phyloP scores from a whole-genome alignment of 768 basidiomycete genomes.

The Russula compacta region DNA sequence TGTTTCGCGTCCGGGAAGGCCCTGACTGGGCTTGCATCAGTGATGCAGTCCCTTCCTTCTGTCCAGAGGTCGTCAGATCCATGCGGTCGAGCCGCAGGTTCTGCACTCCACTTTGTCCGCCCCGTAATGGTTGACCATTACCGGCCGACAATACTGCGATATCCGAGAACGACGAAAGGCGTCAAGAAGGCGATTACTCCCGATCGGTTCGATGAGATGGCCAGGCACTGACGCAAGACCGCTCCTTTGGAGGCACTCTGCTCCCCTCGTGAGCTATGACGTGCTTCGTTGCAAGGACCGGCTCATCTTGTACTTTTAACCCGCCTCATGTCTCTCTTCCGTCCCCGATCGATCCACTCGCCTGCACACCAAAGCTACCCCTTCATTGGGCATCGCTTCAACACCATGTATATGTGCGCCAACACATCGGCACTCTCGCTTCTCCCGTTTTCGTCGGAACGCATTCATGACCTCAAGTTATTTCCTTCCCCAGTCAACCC shows the following conservation, averaged over 20 bases:
- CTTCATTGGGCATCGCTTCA: slow-evolving; percentile 76
- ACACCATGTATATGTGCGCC: slow-evolving; percentile 42
- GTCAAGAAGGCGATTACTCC: slow-evolving; percentile 44
- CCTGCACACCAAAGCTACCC: slow-evolving; percentile 55
- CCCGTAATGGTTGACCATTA: slow-evolving; percentile 10
- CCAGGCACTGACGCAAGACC: slow-evolving; percentile 69
- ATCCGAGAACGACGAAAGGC: slow-evolving; percentile 13
- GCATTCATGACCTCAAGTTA: slow-evolving; percentile 18
- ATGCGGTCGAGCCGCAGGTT: slow-evolving; percentile 18
- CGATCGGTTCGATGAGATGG: slow-evolving; percentile 45
- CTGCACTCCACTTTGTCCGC: slow-evolving; percentile 11
- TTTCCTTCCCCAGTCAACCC: slow-evolving; percentile 12
- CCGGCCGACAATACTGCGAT: slow-evolving; percentile 13
- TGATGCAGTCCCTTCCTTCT: slow-evolving; percentile 18
- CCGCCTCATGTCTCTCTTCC: slow-evolving; percentile 22
- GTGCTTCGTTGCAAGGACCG: slow-evolving; percentile 40
- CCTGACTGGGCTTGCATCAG: slow-evolving; percentile 19
- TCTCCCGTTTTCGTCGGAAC: slow-evolving; percentile 26
- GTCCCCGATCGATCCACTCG: slow-evolving; percentile 43
- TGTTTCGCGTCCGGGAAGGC: slow-evolving; percentile 13
- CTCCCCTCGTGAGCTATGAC: slow-evolving; percentile 40
- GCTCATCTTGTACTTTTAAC: slow-evolving; percentile 42
- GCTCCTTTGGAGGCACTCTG: slow-evolving; percentile 35
- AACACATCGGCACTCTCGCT: slow-evolving; percentile 58
- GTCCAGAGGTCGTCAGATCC: slow-evolving; percentile 9